Evolutionary conservation across 2,329 filamentous ascomycete species (phyloP).

Genomic region (Sclerotinia trifoliorum): DNA sequence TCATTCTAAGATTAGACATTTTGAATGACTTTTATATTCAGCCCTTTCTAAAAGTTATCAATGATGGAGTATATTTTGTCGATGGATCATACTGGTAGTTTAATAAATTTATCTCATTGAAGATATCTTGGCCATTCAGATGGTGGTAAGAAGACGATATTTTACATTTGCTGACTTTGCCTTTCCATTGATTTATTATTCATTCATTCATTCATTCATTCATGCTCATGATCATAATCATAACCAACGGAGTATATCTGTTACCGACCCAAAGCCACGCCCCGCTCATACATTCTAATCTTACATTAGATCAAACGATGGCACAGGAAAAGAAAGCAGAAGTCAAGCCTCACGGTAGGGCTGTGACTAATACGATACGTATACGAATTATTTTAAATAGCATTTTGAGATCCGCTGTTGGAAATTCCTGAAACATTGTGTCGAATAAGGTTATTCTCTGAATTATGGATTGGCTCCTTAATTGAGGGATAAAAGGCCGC

Average conservation of each 20-base stretch:
- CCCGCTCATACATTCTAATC: neutral
- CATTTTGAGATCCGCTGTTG: neutral
- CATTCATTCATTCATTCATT: neutral
- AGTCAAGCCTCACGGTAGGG: conserved; percentile 15
- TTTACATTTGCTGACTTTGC: neutral
- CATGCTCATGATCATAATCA: no score
- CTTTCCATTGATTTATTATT: neutral
- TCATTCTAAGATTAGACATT: conserved; percentile 4
- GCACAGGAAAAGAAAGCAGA: neutral
- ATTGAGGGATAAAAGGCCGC: neutral
- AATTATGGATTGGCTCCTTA: neutral
- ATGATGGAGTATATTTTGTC: neutral
- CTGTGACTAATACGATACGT: conserved; percentile 2
- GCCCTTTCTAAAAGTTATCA: neutral
- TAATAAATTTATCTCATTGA: neutral
- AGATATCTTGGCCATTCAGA: neutral
- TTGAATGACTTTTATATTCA: neutral
- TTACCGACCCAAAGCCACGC: neutral
- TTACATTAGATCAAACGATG: neutral
- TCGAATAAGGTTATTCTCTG: neutral
- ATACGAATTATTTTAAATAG: neutral
- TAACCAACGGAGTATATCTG: neutral
- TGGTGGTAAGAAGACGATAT: no score
- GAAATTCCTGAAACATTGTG: neutral
- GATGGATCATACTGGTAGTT: neutral